Conservation (phyloP, 2,329 filamentous ascomycete genomes). For the Xylaria polymorpha region DNA sequence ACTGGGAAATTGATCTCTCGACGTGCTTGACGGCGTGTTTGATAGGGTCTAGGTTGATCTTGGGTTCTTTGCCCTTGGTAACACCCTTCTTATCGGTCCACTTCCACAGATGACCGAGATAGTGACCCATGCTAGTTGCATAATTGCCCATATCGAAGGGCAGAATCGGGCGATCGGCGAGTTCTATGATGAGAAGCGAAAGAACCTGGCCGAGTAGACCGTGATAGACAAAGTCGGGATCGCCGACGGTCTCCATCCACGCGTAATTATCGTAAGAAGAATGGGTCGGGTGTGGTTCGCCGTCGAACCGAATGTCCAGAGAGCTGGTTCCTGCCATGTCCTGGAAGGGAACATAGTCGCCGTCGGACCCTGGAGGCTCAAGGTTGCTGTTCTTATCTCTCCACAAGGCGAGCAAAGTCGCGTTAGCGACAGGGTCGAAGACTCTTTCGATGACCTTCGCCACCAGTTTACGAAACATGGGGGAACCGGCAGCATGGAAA, state of each 20-base stretch:
- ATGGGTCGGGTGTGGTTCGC: conserved; percentile 75
- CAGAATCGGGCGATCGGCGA: conserved; percentile 82
- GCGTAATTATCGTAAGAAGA: conserved; percentile 92
- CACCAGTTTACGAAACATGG: conserved; percentile 79
- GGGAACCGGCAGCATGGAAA: conserved; percentile 83
- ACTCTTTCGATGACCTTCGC: conserved; percentile 79
- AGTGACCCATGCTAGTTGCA: conserved; percentile 70
- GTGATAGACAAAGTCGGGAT: conserved; percentile 87
- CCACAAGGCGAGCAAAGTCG: conserved; percentile 81
- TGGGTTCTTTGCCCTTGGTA: conserved; percentile 48
- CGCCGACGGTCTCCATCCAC: conserved; percentile 83
- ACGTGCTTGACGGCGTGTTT: conserved; percentile 72
- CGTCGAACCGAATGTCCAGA: conserved; percentile 83
- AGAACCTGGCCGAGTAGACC: conserved; percentile 81
- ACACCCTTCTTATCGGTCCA: conserved; percentile 70
- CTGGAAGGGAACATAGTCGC: conserved; percentile 92
- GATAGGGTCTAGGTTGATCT: conserved; percentile 68
- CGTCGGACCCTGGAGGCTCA: conserved; percentile 76
- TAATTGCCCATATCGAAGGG: conserved; percentile 85
- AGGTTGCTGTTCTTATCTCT: conserved; percentile 71
- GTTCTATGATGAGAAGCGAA: conserved; percentile 84
- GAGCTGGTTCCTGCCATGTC: conserved; percentile 89
- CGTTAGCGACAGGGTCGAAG: conserved; percentile 76
- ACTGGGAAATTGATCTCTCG: conserved; percentile 68
- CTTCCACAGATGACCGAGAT: conserved; percentile 73